phyloP scores from a whole-genome alignment of 2,329 filamentous ascomycete genomes.

The Juglanconis oblonga region DNA sequence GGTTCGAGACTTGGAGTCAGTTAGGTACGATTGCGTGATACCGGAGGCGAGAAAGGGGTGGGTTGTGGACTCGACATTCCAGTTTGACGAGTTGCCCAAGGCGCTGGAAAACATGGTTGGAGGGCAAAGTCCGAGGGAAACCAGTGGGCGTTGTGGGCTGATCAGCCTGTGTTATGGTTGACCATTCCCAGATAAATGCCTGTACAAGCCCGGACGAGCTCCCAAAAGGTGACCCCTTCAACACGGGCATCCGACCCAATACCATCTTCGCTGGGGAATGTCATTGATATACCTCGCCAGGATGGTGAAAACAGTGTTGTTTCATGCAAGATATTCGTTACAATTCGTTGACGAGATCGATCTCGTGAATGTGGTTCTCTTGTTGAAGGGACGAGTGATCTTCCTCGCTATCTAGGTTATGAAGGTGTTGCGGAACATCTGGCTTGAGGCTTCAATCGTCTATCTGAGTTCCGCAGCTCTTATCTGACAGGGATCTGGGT shows the following conservation, averaged over 20 bases:
- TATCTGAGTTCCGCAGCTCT: too few relatives aligned
- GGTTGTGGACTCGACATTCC: background rate
- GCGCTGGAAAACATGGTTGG: constrained; percentile 4
- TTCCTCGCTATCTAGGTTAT: too few relatives aligned
- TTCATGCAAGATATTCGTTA: background rate
- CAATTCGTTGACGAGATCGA: background rate
- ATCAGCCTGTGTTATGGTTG: background rate
- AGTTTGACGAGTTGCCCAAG: constrained; percentile 4
- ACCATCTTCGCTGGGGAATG: too few relatives aligned
- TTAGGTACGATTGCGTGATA: constrained; percentile 2
- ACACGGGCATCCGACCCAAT: too few relatives aligned
- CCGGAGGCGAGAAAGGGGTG: background rate
- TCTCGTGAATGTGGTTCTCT: background rate
- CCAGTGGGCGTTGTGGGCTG: background rate
- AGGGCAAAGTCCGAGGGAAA: background rate
- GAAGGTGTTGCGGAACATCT: too few relatives aligned
- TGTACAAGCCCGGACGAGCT: too few relatives aligned
- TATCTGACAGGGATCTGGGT: too few relatives aligned
- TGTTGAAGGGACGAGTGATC: background rate
- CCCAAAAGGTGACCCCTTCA: too few relatives aligned
- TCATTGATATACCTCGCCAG: too few relatives aligned
- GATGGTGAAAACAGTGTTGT: background rate
- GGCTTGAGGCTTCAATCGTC: too few relatives aligned
- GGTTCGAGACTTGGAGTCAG: background rate
- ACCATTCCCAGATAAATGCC: too few relatives aligned